Evolutionary conservation across 2,329 filamentous ascomycete genomes (phyloP).

Genomic region (Tolypocladium album): DNA sequence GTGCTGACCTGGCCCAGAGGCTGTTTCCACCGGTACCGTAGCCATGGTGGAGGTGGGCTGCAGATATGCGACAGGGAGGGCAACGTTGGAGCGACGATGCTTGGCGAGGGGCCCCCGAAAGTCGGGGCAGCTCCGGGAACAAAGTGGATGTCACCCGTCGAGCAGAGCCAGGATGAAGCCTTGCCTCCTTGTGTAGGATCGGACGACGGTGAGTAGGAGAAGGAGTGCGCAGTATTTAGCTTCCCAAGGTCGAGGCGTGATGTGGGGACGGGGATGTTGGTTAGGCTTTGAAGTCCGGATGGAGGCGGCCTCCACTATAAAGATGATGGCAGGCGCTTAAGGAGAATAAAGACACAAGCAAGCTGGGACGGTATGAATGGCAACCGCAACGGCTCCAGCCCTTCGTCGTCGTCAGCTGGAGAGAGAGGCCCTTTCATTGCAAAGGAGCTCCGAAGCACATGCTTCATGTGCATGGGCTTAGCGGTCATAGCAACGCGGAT

Average conservation of each 20-base stretch:
- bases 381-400: background rate
- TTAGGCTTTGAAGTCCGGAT: background rate
- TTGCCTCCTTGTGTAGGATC: background rate
- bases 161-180: background rate
- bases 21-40: conserved; percentile 14
- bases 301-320: background rate
- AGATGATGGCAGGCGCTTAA: background rate
- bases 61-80: background rate
- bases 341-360: background rate
- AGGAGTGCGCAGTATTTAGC: background rate
- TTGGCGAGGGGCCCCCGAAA: background rate
- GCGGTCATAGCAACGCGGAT: background rate
- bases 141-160: background rate
- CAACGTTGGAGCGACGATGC: background rate
- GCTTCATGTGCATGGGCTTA: background rate
- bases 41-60: conserved; percentile 9
- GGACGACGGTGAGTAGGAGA: background rate
- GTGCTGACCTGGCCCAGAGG: conserved; percentile 31
- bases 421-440: background rate
- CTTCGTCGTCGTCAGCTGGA: background rate
- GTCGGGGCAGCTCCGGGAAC: background rate
- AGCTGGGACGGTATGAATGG: background rate
- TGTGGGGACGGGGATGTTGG: background rate
- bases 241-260: background rate
- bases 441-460: background rate